These are phyloP conservation scores for Medicago lupulina DNA, from an alignment of 306 rosid species.

Conservation along the genomic window DNA sequence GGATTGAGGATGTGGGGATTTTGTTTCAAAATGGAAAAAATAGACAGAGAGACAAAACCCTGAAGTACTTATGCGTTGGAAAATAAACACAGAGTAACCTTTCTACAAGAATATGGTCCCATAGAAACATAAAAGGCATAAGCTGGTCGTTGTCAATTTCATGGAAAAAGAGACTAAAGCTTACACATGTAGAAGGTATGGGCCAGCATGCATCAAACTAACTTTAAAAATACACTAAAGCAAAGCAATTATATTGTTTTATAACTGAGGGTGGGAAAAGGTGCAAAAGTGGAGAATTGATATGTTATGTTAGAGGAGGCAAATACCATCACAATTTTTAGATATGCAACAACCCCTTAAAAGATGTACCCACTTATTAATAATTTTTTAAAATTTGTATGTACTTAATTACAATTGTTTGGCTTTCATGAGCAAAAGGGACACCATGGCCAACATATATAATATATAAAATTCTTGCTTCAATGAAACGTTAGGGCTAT, in stretches of 20 bases:
- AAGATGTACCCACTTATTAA: slow-evolving; percentile 54
- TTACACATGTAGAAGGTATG: slow-evolving; percentile 47
- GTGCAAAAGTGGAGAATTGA: slow-evolving; percentile 32
- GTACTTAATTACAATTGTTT: slow-evolving; percentile 8
- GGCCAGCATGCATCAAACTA: slow-evolving; percentile 46
- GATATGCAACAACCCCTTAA: slow-evolving; percentile 58
- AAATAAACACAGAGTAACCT: slow-evolving; percentile 35
- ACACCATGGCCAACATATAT: neutral
- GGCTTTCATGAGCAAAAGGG: slow-evolving; percentile 47
- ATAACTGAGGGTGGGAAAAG: slow-evolving; percentile 22
- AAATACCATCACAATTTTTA: slow-evolving; percentile 53
- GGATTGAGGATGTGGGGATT: slow-evolving; percentile 3
- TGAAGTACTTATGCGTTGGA: slow-evolving; percentile 43
- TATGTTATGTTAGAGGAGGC: slow-evolving; percentile 63
- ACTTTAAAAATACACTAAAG: slow-evolving; percentile 43
- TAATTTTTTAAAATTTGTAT: slow-evolving; percentile 6
- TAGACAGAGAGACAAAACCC: slow-evolving; percentile 44
- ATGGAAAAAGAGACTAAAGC: slow-evolving; percentile 47
- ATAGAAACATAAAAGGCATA: slow-evolving; percentile 43
- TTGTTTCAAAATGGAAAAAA: slow-evolving; percentile 39
- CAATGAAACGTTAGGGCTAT: slow-evolving; percentile 41
- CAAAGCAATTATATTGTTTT: slow-evolving; percentile 45
- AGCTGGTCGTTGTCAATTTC: slow-evolving; percentile 54
- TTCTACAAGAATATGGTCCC: slow-evolving; percentile 51
- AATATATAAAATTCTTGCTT: slow-evolving; percentile 16